Evolutionary conservation across 2,329 filamentous ascomycete genomes (phyloP).

Genomic region (Pseudogymnoascus sp.): DNA sequence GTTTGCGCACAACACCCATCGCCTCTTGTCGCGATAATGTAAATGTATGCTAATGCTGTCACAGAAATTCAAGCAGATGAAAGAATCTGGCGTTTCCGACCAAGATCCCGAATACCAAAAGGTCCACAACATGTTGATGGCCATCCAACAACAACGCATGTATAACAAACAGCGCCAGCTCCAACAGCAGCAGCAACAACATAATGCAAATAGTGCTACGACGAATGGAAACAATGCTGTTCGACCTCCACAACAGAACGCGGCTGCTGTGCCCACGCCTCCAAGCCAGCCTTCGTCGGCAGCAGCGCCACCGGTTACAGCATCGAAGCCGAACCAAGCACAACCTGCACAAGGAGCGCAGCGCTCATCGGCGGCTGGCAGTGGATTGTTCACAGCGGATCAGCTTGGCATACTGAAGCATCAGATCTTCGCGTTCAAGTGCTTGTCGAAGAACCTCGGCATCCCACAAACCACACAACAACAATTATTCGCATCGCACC

Average conservation of each 20-base stretch:
- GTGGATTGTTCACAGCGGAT: slow-evolving; percentile 63
- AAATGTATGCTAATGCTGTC: slow-evolving; percentile 24
- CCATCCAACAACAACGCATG: slow-evolving; percentile 55
- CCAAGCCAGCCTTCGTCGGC: slow-evolving; percentile 18
- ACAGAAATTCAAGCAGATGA: slow-evolving; percentile 86
- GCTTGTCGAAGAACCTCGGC: slow-evolving; percentile 77
- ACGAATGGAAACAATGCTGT: slow-evolving; percentile 50
- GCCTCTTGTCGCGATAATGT: slow-evolving; percentile 13
- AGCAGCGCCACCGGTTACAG: slow-evolving; percentile 22
- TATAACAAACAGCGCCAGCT: slow-evolving; percentile 37
- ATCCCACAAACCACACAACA: slow-evolving; percentile 74
- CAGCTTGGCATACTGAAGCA: slow-evolving; percentile 72
- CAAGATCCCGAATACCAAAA: slow-evolving; percentile 85
- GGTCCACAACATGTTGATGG: slow-evolving; percentile 64
- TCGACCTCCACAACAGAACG: slow-evolving; percentile 30
- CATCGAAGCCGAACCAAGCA: slow-evolving; percentile 22
- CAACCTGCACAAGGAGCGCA: slow-evolving; percentile 14
- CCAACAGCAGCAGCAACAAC: slow-evolving; percentile 48
- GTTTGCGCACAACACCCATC: slow-evolving; percentile 23
- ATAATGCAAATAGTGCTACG: slow-evolving; percentile 46
- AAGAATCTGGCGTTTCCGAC: slow-evolving; percentile 69
- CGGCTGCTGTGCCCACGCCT: slow-evolving; percentile 19
- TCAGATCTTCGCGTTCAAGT: slow-evolving; percentile 87
- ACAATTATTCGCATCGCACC: slow-evolving; percentile 68
- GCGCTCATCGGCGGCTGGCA: slow-evolving; percentile 25